Base-by-base conservation (phyloP, 2,329 filamentous ascomycete genomes). In the Kalaharituber pfeilii region DNA sequence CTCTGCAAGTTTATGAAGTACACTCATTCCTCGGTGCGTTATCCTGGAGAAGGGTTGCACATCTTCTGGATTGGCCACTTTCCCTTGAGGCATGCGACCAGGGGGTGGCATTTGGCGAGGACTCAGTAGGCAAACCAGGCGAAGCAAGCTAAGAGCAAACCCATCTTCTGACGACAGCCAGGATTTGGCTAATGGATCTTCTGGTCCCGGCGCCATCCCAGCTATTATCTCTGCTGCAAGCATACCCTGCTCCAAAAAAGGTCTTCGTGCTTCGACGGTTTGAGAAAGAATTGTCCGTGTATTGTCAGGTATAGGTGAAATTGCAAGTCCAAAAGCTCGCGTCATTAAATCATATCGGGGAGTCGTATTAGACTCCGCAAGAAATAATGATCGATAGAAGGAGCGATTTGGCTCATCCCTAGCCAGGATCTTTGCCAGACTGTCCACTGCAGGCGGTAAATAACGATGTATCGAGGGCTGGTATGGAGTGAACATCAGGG, bases 391-490 rank as follows among this genome's bases (percentile, higher is more conserved):
- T 66, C 83, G 84, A 71, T 88, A 96, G 62, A 84, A 81, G 2
- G 80, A 80, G 57, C 91, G 75, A 64, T 98, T 98, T 0, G 91
- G 89, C 62, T 96, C 89, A 66, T 96, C 91, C 51, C 88, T 78
- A 3, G 91, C 89, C 25, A 98, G 74, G 2, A 98, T 73, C 68
- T 96, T 96, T 1, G 91, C 89, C 25, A 96, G 72, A 49, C 84
- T 83, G 66, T 98, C 91, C 18, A 96, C 79, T 1, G 91, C 91
- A 33, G 86, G 80, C 2, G 89, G 88, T 1, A 94, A 78, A 66
- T 96, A 96, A 42, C 82, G 81, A 66, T 98, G 89, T 27, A 87
- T 70, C 8, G 76, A 72, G 0, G 91, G 86, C 53, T 88, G 82
- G 66, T 89, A 96, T 2, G 80, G 71, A 0, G 86, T 75, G 67